phyloP scores from a whole-genome alignment of 2,329 filamentous ascomycete genomes.

The Capronia americana region DNA sequence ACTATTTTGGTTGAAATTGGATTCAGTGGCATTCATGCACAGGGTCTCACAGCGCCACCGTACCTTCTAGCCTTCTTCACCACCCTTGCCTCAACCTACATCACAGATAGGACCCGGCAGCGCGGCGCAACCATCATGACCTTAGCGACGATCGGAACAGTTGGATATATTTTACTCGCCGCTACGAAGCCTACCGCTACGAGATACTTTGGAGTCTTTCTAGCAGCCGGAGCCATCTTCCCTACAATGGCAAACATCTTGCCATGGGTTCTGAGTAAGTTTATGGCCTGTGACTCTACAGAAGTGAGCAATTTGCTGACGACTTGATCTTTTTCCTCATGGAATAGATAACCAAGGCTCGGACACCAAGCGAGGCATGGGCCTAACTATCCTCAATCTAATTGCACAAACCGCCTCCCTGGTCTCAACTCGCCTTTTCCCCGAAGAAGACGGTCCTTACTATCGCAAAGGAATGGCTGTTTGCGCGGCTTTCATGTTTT shows the following conservation, averaged over 20 bases:
- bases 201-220: conserved; percentile 60
- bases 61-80: conserved; percentile 71
- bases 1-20: conserved; percentile 71
- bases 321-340: too few species aligned
- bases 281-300: too few species aligned
- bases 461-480: conserved; percentile 68
- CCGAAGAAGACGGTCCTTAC: conserved; percentile 63
- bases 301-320: too few species aligned
- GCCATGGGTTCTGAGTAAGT: conserved; percentile 64
- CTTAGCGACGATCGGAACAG: conserved; percentile 63
- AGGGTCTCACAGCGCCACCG: conserved; percentile 74
- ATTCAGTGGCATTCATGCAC: conserved; percentile 69
- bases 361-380: conserved; percentile 34
- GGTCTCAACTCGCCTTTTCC: conserved; percentile 71
- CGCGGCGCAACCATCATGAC: conserved; percentile 65
- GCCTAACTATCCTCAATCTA: conserved; percentile 63
- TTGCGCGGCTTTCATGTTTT: conserved; percentile 67
- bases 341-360: conserved; percentile 36
- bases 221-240: conserved; percentile 68
- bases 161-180: conserved; percentile 71
- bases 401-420: conserved; percentile 82
- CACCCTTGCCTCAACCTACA: conserved; percentile 65
- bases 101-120: conserved; percentile 70
- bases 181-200: conserved; percentile 58
- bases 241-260: conserved; percentile 73